phyloP scores from a whole-genome alignment of 139 green algal genomes.

The Volvox africanus region DNA sequence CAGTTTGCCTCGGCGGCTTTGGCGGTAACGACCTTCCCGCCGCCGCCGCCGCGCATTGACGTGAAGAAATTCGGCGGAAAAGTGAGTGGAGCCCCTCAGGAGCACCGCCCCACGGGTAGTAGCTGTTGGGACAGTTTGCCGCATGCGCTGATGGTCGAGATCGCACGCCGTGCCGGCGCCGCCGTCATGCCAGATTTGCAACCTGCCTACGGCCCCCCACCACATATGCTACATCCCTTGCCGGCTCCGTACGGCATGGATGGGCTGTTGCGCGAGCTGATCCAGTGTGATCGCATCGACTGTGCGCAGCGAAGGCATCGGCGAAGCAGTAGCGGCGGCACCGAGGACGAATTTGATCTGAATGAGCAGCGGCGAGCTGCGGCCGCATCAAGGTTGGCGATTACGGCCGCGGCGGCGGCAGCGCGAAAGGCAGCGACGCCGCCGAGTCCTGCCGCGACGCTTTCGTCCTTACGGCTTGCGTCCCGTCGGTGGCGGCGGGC shows the following conservation, averaged over 20 bases:
- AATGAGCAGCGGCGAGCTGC: not conserved
- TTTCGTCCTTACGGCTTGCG: constrained; percentile 20
- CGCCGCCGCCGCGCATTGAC: not conserved
- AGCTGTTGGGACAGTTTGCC: constrained; percentile 1
- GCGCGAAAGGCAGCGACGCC: constrained; percentile 10
- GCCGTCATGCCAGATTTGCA: not conserved
- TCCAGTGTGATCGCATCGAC: not conserved
- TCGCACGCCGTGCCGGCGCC: not conserved
- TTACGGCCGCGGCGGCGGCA: not conserved
- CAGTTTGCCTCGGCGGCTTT: not conserved
- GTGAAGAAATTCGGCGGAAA: not conserved
- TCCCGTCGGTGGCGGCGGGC: constrained; percentile 32
- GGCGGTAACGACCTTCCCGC: not conserved
- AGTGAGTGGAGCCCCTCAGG: not conserved
- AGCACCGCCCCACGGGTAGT: not conserved
- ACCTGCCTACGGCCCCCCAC: not conserved
- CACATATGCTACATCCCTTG: constrained; percentile 34
- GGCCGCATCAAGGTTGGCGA: not conserved
- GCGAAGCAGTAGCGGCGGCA: not conserved
- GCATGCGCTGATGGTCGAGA: not conserved
- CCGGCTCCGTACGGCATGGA: constrained; percentile 24
- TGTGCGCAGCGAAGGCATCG: not conserved
- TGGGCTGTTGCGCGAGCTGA: not conserved
- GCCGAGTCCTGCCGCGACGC: not conserved
- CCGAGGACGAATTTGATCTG: not conserved